A percentile compares a stretch with the other conserved stretches of the same genome.
Evolutionary conservation across 805 yeast genomes (phyloP).

Genomic region (Yarrowia sp.): DNA sequence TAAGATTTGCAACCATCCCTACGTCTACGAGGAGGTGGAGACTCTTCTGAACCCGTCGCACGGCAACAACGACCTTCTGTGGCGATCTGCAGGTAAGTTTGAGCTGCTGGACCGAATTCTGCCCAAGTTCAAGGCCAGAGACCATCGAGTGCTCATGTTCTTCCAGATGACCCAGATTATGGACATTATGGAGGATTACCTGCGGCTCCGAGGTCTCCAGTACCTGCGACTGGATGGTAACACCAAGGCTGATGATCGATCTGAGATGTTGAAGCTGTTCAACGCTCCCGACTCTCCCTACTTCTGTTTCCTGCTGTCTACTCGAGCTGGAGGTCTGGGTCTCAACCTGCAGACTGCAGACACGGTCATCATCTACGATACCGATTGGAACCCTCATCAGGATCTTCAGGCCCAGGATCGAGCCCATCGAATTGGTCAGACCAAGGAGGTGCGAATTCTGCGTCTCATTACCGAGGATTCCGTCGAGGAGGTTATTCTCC

Average conservation of each 20-base stretch:
- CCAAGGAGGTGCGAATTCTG: conserved; percentile 92
- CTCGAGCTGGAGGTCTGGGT: conserved; percentile 99
- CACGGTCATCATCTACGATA: conserved; percentile 94
- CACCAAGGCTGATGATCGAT: conserved; percentile 95
- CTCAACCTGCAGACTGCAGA: conserved; percentile 96
- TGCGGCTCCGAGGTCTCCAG: conserved; percentile 71
- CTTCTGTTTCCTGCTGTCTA: conserved; percentile 85
- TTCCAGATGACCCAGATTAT: conserved; percentile 98
- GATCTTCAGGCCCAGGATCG: conserved; percentile 99
- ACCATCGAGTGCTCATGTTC: conserved; percentile 89
- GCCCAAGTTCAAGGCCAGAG: conserved; percentile 84
- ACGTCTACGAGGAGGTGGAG: conserved; percentile 94
- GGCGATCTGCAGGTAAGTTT: conserved; percentile 96
- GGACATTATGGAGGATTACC: conserved; percentile 98
- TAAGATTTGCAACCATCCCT: conserved; percentile 97
- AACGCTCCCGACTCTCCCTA: conserved; percentile 86
- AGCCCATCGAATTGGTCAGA: conserved; percentile 98
- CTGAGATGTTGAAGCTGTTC: conserved; percentile 75
- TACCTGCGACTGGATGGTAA: conserved; percentile 93
- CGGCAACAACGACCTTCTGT: conserved; percentile 73
- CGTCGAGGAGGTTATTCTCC: conserved; percentile 91
- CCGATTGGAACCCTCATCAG: conserved; percentile 99
- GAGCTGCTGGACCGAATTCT: conserved; percentile 86
- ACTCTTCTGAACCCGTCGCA: conserved; percentile 74
- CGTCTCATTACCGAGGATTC: conserved; percentile 91